Percentiles rank a stretch among this genome's conserved stretches.
Conservation (phyloP, 805 yeast genomes). For the Metschnikowia gelsemii region DNA sequence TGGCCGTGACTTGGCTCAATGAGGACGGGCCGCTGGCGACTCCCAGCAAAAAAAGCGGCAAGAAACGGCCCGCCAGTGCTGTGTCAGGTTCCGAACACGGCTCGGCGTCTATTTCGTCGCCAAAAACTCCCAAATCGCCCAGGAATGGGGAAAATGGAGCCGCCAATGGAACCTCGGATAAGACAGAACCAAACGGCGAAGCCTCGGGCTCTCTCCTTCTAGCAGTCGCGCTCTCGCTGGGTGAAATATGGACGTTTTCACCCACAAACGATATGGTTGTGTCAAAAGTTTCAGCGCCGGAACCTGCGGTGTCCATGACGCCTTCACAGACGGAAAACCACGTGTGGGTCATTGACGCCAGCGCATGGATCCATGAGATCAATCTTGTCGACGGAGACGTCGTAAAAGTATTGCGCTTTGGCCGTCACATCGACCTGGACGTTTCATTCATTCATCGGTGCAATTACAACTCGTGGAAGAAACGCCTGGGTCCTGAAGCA, state of each 20-base stretch:
- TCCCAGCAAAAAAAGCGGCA: constrained; percentile 9
- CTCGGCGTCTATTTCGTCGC: background rate
- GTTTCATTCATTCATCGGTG: constrained; percentile 23
- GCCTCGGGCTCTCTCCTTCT: constrained; percentile 20
- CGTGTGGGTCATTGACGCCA: constrained; percentile 27
- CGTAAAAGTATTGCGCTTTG: constrained; percentile 22
- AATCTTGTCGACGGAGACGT: constrained; percentile 30
- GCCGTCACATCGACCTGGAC: constrained; percentile 23
- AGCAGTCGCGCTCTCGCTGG: constrained; percentile 33
- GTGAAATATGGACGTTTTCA: constrained; percentile 44
- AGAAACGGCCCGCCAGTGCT: constrained; percentile 5
- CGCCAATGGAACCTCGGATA: no score
- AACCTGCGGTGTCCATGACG: constrained; percentile 21
- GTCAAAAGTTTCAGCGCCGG: constrained; percentile 32
- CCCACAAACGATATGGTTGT: constrained; percentile 42
- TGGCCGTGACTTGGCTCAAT: constrained; percentile 38
- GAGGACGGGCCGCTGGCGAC: constrained; percentile 2
- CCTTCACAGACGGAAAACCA: constrained; percentile 15
- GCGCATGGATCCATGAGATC: constrained; percentile 20
- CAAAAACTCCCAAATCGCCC: constrained; percentile 1
- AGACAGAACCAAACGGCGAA: background rate
- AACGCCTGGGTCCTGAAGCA: constrained; percentile 9
- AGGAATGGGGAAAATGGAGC: constrained; percentile 1
- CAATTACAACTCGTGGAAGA: constrained; percentile 9
- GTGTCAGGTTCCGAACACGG: constrained; percentile 3